Base-by-base conservation (phyloP, 768 basidiomycete species). In the Sporobolomyces phaffii region DNA sequence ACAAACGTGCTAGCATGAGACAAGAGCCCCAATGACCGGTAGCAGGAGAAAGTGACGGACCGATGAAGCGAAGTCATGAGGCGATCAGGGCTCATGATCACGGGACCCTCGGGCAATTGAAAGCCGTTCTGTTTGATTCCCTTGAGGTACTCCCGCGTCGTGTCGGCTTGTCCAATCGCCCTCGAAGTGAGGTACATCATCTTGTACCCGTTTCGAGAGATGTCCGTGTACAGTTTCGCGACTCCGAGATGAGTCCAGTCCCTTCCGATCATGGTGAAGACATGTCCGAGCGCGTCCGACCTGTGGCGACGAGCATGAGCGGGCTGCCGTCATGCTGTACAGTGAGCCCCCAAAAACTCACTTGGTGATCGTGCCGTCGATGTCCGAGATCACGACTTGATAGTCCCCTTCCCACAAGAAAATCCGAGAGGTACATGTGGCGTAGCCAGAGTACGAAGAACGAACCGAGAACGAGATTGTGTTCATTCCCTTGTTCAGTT, bases 351-450 rank as follows among this genome's bases (percentile, higher is more conserved):
- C 22, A 7, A 6, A 22, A 3, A 75, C 84, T 28, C 70, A 94
- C 91, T 97, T 98, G 13, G 96, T 99, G 75, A 99, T 99, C 1
- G 94, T 99, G 9, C 96, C 96, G 75, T 99, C 96, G 67, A 99
- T 98, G 75, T 99, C 96, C 45, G 92, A 96, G 44, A 99, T 85
- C 29, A 99, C 89, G 26, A 99, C 84, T 4, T 83, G 82, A 74
- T 96, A 92, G 3, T 86, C 86, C n/a, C 86, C 84, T 63, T 97
- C 90, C 93, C 92, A 98, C 28, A 98, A 82, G 72, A 99, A 99
- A 67, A 99, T 89, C 7, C 91, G 83, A 24, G 96, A 90, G 3
- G 91, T 86, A 65, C 92, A 94, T 5, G 88, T 90, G 2, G 89
- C 84, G 1, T 82, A 83, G 7, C 90, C 89, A 4, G 80, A 80